Evolutionary conservation across 345 rosid species (phyloP).

Genomic region (Eucalyptus polybractea): DNA sequence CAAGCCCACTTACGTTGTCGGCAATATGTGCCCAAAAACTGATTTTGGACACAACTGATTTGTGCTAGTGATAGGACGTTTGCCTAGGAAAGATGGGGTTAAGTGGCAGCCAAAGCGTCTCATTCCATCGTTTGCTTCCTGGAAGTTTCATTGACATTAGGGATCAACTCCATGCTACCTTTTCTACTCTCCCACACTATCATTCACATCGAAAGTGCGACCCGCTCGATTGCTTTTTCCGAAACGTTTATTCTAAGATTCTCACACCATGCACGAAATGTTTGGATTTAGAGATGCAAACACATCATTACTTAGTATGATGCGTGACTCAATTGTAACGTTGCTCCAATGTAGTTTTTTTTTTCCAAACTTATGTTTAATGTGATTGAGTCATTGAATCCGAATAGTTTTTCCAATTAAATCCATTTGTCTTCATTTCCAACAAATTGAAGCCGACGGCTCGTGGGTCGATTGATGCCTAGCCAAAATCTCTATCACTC

Average conservation of each 20-base stretch:
- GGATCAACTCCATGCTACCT: not conserved
- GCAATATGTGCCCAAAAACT: not conserved
- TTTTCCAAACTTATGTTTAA: not conserved
- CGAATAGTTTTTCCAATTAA: not conserved
- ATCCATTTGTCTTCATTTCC: rapidly evolving
- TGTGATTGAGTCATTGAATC: too few species aligned
- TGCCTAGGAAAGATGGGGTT: not conserved
- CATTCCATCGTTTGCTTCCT: not conserved
- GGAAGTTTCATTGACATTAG: not conserved
- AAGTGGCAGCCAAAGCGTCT: not conserved
- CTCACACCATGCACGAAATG: not conserved
- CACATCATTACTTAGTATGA: too few species aligned
- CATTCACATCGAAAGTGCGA: not conserved
- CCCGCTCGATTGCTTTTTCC: not conserved
- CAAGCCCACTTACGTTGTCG: not conserved
- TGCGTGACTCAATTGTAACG: rapidly evolving
- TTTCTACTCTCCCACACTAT: not conserved
- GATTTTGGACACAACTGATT: not conserved
- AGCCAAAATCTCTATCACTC: not conserved
- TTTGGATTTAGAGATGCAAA: not conserved
- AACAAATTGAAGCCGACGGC: not conserved
- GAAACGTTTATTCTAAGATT: not conserved
- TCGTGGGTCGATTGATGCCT: not conserved
- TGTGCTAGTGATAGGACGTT: not conserved
- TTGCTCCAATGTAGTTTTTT: not conserved